These are phyloP conservation scores for Panaeolus cyanescens DNA, from an alignment of 768 basidiomycete species.

Conservation along the genomic window DNA sequence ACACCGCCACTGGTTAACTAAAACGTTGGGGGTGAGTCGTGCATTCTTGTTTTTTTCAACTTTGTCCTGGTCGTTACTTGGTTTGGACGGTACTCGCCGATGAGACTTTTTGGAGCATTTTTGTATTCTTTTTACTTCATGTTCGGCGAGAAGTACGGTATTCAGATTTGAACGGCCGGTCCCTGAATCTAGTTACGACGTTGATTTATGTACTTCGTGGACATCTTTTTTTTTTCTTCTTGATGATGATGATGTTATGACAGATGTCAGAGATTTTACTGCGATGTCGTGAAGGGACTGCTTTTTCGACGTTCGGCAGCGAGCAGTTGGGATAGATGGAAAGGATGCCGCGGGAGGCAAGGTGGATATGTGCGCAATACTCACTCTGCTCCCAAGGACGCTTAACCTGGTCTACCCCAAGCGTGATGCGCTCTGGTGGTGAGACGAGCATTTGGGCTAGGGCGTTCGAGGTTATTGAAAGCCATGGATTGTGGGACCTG, in stretches of 20 bases:
- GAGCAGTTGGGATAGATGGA: not conserved
- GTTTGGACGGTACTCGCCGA: too few relatives aligned
- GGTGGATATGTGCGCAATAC: not conserved
- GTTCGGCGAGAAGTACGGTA: not conserved
- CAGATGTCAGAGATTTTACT: not conserved
- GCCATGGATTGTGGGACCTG: too few relatives aligned
- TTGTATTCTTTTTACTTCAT: conserved; percentile 1
- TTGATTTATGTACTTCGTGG: not conserved
- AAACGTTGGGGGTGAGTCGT: too few relatives aligned
- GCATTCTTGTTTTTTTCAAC: not conserved
- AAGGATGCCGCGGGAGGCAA: not conserved
- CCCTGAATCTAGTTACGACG: too few relatives aligned
- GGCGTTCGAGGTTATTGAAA: too few relatives aligned
- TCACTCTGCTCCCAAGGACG: not conserved
- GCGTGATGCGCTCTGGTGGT: not conserved
- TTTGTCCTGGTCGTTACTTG: not conserved
- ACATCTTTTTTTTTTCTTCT: not conserved
- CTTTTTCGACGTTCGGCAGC: not conserved
- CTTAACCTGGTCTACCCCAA: conserved; percentile 1
- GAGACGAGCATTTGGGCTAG: too few relatives aligned
- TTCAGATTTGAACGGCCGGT: too few relatives aligned
- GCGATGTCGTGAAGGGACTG: not conserved
- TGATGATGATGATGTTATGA: not conserved
- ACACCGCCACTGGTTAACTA: not conserved
- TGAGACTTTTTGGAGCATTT: too few relatives aligned